Conservation (phyloP, 2,329 filamentous ascomycete genomes). For the Monilinia aucupariae region DNA sequence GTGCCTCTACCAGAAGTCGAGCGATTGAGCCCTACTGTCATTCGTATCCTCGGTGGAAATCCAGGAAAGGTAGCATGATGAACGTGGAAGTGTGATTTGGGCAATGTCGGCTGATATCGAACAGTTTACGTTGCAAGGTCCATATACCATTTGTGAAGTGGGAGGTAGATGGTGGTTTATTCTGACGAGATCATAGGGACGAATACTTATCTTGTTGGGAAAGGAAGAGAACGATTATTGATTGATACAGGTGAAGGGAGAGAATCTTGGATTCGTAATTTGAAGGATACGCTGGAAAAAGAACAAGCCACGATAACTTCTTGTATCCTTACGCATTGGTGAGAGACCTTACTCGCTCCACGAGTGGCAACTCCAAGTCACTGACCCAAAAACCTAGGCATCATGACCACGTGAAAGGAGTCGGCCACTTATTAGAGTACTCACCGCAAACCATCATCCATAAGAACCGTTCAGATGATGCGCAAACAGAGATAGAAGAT, state of each 20-base stretch:
- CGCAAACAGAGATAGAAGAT: conserved; percentile 51
- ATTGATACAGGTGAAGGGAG: conserved; percentile 83
- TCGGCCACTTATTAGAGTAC: conserved; percentile 59
- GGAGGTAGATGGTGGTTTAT: not conserved
- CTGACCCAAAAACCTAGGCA: conserved; percentile 42
- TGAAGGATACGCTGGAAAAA: conserved; percentile 58
- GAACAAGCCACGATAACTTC: conserved; percentile 65
- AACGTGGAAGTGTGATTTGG: not conserved
- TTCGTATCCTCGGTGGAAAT: conserved; percentile 85
- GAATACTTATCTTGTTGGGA: conserved; percentile 90
- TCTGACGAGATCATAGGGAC: conserved; percentile 61
- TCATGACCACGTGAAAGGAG: conserved; percentile 74
- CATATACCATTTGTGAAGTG: not conserved
- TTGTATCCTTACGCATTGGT: conserved; percentile 81
- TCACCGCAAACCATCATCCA: conserved; percentile 60
- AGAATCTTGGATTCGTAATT: conserved; percentile 62
- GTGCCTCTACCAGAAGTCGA: conserved; percentile 61
- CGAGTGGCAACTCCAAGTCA: not conserved
- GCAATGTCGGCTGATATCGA: conserved; percentile 17
- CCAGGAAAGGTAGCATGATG: conserved; percentile 64
- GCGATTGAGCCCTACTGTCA: conserved; percentile 68
- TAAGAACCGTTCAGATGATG: conserved; percentile 56
- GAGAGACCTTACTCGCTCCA: not conserved
- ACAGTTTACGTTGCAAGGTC: conserved; percentile 59
- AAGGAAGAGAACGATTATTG: conserved; percentile 65